Percentiles rank a stretch among this genome's conserved stretches.
phyloP scores from a whole-genome alignment of 805 yeast genomes.

The Maudiozyma serrabonitensis region DNA sequence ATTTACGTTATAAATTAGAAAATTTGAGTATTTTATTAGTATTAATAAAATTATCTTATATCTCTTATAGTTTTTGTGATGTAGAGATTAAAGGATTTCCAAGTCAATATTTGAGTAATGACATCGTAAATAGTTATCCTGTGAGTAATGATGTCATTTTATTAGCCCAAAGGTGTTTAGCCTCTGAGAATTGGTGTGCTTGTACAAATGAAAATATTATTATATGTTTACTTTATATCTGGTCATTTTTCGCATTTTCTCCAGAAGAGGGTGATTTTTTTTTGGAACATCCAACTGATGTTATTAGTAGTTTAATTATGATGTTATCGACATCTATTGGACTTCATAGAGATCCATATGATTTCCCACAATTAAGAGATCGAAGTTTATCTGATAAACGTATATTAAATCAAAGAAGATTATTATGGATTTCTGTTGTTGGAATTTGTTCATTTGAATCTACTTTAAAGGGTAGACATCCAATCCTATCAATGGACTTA shows the following conservation, averaged over 20 bases:
- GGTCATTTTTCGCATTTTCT: constrained; percentile 27
- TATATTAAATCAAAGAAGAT: constrained; percentile 23
- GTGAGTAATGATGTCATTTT: constrained; percentile 20
- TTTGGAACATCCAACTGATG: constrained; percentile 28
- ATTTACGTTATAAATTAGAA: constrained; percentile 23
- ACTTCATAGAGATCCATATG: constrained; percentile 26
- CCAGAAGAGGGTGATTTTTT: constrained; percentile 30
- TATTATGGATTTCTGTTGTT: constrained; percentile 23
- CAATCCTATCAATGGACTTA: constrained; percentile 10
- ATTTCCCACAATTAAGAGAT: constrained; percentile 19
- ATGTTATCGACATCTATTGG: constrained; percentile 27
- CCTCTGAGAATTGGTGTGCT: constrained; percentile 24
- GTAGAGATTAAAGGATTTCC: not conserved
- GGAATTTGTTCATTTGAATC: constrained; percentile 23
- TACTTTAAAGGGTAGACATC: constrained; percentile 25
- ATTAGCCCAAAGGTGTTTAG: constrained; percentile 21
- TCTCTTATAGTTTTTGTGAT: constrained; percentile 16
- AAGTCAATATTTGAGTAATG: constrained; percentile 8
- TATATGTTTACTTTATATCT: constrained; percentile 23
- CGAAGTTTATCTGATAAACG: constrained; percentile 12
- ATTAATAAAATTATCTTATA: constrained; percentile 21
- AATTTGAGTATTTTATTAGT: constrained; percentile 19
- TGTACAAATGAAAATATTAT: constrained; percentile 27
- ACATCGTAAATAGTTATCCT: constrained; percentile 16
- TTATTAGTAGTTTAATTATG: constrained; percentile 22